Base-by-base conservation (phyloP, 257 asterid species). In the Solanum piurae region DNA sequence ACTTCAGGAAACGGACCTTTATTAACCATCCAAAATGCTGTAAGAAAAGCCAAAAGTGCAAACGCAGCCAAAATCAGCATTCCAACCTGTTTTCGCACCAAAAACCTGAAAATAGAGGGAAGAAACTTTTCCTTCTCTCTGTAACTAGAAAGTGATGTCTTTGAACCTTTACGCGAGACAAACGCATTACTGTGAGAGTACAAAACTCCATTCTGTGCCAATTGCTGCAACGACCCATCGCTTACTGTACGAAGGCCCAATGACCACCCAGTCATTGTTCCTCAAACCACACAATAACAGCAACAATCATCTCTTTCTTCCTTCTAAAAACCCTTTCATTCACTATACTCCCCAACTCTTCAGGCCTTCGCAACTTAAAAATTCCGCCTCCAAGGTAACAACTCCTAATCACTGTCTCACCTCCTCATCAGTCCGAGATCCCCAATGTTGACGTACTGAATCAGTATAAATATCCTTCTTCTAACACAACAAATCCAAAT, bases 221-320 rank as follows among this genome's bases (percentile, higher is more conserved):
- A 93, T 88, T 90, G 95, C 88, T 91, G 97, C 93, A 95, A 90
- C 58, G 98, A 93, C 89, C 96, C 98, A 89, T 91, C 92, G 92
- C 98, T 97, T 90, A 90, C 93, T 84, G 92, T 88, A 89, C 99
- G 93, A 87, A 90, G 86, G 68, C 96, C 98, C 95, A 92, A 91
- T 93, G 98, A 92, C 95, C 89, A 93, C 90, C 96, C 93, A 93
- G 93, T 97, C 99, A 97, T 95, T 94, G 95, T 93, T 91, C 94
- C 92, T 93, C 95, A 91, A 89, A 87, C 91, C 91, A 94, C 92
- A 87, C 87, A 90, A 88, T 83, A 62, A 88, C 91, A 90, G 84
- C 29, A 46, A 29, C 89, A 93, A 86, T 95, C 98, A 94, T 95
- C 95, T 93, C 95, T 90, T 92, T 91, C 89, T 90, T 83, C 92